Base-by-base conservation (phyloP, 106 monocot genomes). In the Phalaenopsis equestris region DNA sequence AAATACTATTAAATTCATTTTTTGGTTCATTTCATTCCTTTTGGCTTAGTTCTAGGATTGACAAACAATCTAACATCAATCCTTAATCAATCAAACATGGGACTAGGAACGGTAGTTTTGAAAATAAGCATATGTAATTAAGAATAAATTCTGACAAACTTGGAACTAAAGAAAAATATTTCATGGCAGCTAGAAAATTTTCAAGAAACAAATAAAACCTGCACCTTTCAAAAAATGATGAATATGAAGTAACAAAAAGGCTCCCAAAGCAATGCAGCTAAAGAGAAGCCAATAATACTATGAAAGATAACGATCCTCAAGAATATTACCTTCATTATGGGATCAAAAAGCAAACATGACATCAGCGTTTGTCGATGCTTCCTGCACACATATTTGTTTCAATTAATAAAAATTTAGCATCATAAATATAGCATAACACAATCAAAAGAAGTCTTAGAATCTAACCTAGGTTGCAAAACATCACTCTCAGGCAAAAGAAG, bases 341-440 rank as follows among this genome's bases (percentile, higher is more conserved):
- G 97, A 92, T 98, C 94, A 83, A 94, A 98, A 68, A 98, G 81
- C 80, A 98, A 89, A 78, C 87, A 92, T 39, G 94, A 87, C 92
- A 98, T 92, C 16, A 98, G 82, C 55, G 87, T 94, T 52, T 86
- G 85, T 68, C 85, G 92, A 79, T 86, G 80, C 79, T 85, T 98
- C 86, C 97, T 98, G 94, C 37, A 52, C 6, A 81, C 30, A 5
- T 11, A 82, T 76, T 72, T 78, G 73, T 47, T 5, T 55, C 7
- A 79, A 42, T 58, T 38, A 49, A 43, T 41, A 6, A 73, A 57
- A 64, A 12, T 21, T 61, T 61, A 21, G 18, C 10, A 30, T 58
- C 24, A 75, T 61, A 16, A 30, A 41, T 57, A 79, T 73, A 18
- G 42, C 39, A 41, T 41, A 76, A 19, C 43, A 65, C 75, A 78